Evolutionary conservation across 441 rosid genomes (phyloP).

Genomic region (Euphorbia corollata): DNA sequence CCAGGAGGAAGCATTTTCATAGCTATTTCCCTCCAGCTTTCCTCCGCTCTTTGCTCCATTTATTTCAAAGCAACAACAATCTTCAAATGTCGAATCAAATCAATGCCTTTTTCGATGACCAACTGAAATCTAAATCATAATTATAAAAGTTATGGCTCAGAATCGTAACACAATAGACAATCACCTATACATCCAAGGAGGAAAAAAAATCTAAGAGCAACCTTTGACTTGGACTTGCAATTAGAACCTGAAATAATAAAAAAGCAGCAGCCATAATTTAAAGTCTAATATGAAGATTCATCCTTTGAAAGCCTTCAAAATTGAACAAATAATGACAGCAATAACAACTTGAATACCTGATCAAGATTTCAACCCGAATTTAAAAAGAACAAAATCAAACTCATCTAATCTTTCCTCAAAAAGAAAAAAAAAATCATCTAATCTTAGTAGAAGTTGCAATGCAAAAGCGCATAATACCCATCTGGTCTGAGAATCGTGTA

Average conservation of each 20-base stretch:
- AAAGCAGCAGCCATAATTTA: conserved; percentile 24
- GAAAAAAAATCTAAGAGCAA: background rate
- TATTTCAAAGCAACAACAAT: conserved; percentile 14
- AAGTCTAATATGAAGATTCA: conserved; percentile 13
- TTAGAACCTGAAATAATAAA: conserved; percentile 17
- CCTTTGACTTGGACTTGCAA: conserved; percentile 14
- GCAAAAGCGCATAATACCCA: conserved; percentile 10
- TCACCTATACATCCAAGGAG: conserved; percentile 2
- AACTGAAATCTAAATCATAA: conserved; percentile 1
- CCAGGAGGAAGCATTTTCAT: conserved; percentile 86
- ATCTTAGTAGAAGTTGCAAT: background rate
- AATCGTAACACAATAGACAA: background rate
- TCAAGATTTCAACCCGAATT: conserved; percentile 19
- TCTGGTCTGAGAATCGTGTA: conserved; percentile 3
- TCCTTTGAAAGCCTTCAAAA: conserved; percentile 32
- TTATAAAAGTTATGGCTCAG: background rate
- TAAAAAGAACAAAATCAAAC: conserved; percentile 6
- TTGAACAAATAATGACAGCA: conserved; percentile 17
- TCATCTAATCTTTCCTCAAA: no score
- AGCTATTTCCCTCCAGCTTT: conserved; percentile 73
- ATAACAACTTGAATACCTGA: background rate
- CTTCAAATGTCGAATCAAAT: conserved; percentile 16
- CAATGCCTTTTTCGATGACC: conserved; percentile 13
- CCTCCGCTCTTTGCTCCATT: conserved; percentile 42
- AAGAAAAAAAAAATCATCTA: background rate